Conservation (phyloP, 1,284 basidiomycete species). For the Microstroma glucosiphilum region DNA sequence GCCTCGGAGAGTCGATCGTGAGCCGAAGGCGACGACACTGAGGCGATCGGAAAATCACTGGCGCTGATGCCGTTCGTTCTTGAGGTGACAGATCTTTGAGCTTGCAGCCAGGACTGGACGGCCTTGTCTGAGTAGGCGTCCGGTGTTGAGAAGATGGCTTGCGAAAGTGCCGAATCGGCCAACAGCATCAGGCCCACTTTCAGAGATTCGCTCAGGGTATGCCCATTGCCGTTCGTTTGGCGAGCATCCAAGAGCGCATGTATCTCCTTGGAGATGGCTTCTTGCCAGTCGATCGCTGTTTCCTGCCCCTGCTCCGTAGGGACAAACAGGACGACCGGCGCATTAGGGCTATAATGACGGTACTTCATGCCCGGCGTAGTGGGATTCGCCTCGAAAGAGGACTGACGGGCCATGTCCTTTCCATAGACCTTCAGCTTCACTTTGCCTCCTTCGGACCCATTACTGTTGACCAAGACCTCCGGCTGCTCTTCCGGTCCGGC, state of each 20-base stretch:
- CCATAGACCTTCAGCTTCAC: constrained; percentile 41
- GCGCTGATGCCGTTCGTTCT: too few species aligned
- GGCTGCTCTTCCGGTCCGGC: not conserved
- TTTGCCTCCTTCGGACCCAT: not conserved
- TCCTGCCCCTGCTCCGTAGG: not conserved
- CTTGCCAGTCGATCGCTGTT: not conserved
- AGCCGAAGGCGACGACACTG: not conserved
- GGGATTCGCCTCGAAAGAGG: constrained; percentile 54
- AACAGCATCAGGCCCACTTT: constrained; percentile 67
- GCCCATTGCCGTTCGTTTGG: not conserved
- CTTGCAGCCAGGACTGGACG: not conserved
- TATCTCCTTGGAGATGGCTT: not conserved
- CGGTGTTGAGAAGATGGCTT: not conserved
- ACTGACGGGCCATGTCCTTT: constrained; percentile 36
- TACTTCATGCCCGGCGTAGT: constrained; percentile 99
- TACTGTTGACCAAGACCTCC: not conserved
- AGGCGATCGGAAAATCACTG: not conserved
- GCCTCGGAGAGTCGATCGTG: not conserved
- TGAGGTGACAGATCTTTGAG: not conserved
- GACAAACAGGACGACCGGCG: constrained; percentile 34
- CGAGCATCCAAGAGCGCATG: not conserved
- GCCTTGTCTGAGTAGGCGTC: not conserved
- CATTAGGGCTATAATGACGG: constrained; percentile 80
- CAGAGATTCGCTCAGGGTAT: constrained; percentile 17
- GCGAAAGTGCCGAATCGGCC: constrained; percentile 52